Evolutionary conservation across 176 grass and related monocot genomes (phyloP).

Genomic region (Hsuehochloa calcarea): DNA sequence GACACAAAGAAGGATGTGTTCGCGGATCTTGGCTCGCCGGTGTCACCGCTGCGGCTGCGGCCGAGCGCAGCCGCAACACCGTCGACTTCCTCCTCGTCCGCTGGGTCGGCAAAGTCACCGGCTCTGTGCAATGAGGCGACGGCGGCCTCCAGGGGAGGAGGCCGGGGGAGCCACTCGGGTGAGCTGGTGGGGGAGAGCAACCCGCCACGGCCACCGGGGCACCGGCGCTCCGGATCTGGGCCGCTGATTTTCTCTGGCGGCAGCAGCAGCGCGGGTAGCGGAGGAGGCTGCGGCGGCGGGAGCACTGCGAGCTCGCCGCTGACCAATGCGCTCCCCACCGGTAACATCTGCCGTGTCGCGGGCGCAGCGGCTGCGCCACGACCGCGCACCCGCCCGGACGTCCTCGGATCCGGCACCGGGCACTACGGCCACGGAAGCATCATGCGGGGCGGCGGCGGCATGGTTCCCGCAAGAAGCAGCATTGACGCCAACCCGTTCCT

Average conservation of each 20-base stretch:
- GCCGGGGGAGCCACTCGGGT: constrained; percentile 37
- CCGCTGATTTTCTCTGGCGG: constrained; percentile 49
- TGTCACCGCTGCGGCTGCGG: constrained; percentile 58
- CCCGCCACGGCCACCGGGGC: constrained; percentile 25
- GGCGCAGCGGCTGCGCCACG: constrained; percentile 22
- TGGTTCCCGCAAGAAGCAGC: constrained; percentile 6
- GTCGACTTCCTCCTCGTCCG: constrained; percentile 36
- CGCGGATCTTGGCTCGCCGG: constrained; percentile 53
- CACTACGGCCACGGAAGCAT: constrained; percentile 80
- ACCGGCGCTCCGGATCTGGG: constrained; percentile 49
- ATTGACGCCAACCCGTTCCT: neutral
- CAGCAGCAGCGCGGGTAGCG: constrained; percentile 25
- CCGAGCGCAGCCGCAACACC: neutral
- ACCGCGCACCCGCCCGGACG: constrained; percentile 36
- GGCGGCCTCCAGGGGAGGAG: neutral
- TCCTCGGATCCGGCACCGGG: constrained; percentile 57
- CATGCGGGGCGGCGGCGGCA: constrained; percentile 38
- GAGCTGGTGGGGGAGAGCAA: constrained; percentile 49
- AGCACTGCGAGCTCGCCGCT: constrained; percentile 60
- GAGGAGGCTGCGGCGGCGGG: neutral
- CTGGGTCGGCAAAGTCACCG: constrained; percentile 40
- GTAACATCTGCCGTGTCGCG: constrained; percentile 57
- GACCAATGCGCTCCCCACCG: constrained; percentile 58
- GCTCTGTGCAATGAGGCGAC: constrained; percentile 10
- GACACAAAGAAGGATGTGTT: constrained; percentile 49